These are phyloP conservation scores for Verticillium nubilum DNA, from an alignment of 2,329 filamentous ascomycete species.

Conservation along the genomic window DNA sequence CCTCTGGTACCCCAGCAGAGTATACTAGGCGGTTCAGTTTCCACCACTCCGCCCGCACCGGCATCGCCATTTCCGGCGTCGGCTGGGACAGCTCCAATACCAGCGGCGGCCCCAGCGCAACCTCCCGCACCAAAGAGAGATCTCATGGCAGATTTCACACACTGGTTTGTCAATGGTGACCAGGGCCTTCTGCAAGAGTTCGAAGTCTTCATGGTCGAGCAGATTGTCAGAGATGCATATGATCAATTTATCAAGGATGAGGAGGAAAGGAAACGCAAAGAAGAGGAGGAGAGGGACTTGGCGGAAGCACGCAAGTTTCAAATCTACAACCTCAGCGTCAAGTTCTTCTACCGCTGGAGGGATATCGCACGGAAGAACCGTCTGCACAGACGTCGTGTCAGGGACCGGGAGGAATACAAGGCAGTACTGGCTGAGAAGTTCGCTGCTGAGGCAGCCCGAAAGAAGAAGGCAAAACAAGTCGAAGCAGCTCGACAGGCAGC, in stretches of 20 bases:
- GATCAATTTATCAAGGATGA: slow-evolving; percentile 32
- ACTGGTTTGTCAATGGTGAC: slow-evolving; percentile 51
- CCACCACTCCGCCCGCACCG: not conserved
- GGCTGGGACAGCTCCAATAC: not conserved
- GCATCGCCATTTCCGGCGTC: not conserved
- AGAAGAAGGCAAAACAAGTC: slow-evolving; percentile 24
- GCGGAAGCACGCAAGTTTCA: slow-evolving; percentile 43
- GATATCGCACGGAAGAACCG: slow-evolving; percentile 40
- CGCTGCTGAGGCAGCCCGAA: slow-evolving; percentile 22
- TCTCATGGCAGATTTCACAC: slow-evolving; percentile 41
- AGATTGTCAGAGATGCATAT: slow-evolving; percentile 37
- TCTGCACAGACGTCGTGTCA: slow-evolving; percentile 43
- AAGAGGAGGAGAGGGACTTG: slow-evolving; percentile 42
- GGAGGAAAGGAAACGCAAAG: slow-evolving; percentile 33
- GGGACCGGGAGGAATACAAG: slow-evolving; percentile 44
- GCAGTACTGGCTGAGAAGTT: slow-evolving; percentile 31
- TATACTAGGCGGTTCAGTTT: not conserved
- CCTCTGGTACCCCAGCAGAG: not conserved
- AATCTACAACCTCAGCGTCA: slow-evolving; percentile 42
- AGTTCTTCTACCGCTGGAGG: slow-evolving; percentile 54
- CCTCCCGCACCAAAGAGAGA: slow-evolving; percentile 22
- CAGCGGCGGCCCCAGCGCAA: not conserved
- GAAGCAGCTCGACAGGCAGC: slow-evolving; percentile 6
- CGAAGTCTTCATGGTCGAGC: slow-evolving; percentile 36
- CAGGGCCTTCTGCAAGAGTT: slow-evolving; percentile 48